Conservation (phyloP, 768 basidiomycete genomes). For the Gloeostereum incarnatum region DNA sequence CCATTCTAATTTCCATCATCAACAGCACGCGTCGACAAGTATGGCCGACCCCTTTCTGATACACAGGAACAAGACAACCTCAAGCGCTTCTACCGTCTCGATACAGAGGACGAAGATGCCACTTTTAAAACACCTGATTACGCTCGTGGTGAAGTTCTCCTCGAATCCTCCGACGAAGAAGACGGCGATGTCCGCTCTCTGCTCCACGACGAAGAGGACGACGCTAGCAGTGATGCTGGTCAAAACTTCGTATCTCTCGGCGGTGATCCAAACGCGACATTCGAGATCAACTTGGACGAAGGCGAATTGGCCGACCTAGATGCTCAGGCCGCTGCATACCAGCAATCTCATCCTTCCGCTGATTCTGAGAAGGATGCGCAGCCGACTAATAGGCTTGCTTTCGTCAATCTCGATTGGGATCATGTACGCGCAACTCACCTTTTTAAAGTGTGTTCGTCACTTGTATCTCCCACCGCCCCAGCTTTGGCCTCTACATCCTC, state of each 20-base stretch:
- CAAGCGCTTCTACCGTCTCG: constrained; percentile 73
- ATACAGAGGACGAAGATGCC: constrained; percentile 29
- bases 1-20: constrained; percentile 4
- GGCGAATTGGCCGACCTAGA: constrained; percentile 60
- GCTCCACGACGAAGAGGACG: constrained; percentile 23
- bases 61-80: constrained; percentile 69
- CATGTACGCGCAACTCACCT: constrained; percentile 84
- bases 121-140: constrained; percentile 50
- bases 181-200: no score
- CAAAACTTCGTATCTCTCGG: constrained; percentile 44
- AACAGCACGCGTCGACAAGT: constrained; percentile 76
- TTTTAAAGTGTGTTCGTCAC: constrained; percentile 87
- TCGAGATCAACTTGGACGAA: constrained; percentile 77
- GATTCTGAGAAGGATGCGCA: constrained; percentile 27
- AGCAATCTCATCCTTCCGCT: constrained; percentile 37
- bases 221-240: constrained; percentile 36
- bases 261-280: constrained; percentile 24
- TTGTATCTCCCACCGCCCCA: constrained; percentile 56
- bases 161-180: constrained; percentile 84
- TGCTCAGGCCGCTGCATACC: constrained; percentile 60
- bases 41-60: constrained; percentile 65
- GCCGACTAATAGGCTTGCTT: constrained; percentile 66
- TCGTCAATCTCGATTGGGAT: constrained; percentile 98
- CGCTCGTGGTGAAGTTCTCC: constrained; percentile 81
- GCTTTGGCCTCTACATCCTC: constrained; percentile 19